Base-by-base conservation (phyloP, 164 flowering plant genomes). In the Platanus orientalis region DNA sequence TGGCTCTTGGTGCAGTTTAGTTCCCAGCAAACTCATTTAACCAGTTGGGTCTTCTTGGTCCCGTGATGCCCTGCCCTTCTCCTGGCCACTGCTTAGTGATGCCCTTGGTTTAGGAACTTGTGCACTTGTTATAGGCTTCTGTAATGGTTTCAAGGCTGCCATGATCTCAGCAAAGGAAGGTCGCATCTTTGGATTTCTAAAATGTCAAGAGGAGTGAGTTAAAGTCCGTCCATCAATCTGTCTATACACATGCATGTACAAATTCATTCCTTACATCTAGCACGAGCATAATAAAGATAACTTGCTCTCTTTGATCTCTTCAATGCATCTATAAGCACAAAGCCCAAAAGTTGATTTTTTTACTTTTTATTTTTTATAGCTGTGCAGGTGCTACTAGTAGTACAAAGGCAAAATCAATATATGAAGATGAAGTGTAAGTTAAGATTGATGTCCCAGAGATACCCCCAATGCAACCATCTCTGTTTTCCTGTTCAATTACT, bases 91-190 rank as follows among this genome's bases (percentile, higher is more conserved):
- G 73, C 73, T 66, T 42, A 23, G 39, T 42, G 70, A 40, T 27
- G 62, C 51, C 65, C 65, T 67, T 24, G 82, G 81, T 77, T 84
- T 81, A 9, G 79, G 82, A 56, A 73, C 79, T 61, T 79, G 88
- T 11, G 84, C 53, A 61, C 73, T 75, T 24, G 81, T 75, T 32
- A 84, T 65, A 12, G 96, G 89, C 80, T 85, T 90, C 68, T 90
- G 96, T 48, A 90, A 74, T 42, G 94, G 98, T 76, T 81, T 93
- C 69, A 93, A 58, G 11, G 89, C 80, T 66, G 88, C 85, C 92
- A 93, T 85, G 60, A 93, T 93, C 70, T 88, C 96, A 16, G 94
- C 73, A 81, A 93, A 93, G 44, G 96, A 70, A 13, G 98, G 98
- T 56, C 98, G 80, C 75, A 82, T 63, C 75, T 74, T 87, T 28